These are phyloP conservation scores for Lachancea sp. DNA, from an alignment of 805 yeast species.

Conservation along the genomic window DNA sequence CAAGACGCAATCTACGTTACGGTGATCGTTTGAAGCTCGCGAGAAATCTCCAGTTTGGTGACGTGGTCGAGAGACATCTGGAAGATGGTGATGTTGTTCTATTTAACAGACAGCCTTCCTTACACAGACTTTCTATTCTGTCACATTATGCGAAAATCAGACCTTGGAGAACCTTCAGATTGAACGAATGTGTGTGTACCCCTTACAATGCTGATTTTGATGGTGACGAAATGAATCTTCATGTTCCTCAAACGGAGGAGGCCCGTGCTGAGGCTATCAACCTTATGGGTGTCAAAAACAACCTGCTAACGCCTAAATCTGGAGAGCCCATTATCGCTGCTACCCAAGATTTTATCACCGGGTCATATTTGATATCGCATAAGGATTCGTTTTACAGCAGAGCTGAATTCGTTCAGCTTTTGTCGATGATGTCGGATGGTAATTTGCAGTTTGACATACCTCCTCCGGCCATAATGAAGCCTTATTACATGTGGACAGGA, in stretches of 20 bases:
- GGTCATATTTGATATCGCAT: slow-evolving; percentile 84
- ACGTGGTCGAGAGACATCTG: slow-evolving; percentile 90
- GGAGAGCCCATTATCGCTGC: slow-evolving; percentile 99
- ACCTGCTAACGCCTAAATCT: slow-evolving; percentile 88
- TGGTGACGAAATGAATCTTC: slow-evolving; percentile 98
- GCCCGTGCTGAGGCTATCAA: slow-evolving; percentile 98
- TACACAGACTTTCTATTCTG: slow-evolving; percentile 88
- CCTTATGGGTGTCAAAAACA: slow-evolving; percentile 95
- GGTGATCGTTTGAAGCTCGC: slow-evolving; percentile 82
- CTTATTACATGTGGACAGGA: slow-evolving; percentile 91
- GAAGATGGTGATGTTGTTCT: slow-evolving; percentile 96
- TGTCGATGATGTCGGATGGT: slow-evolving; percentile 96
- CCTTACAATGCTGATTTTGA: slow-evolving; percentile 99
- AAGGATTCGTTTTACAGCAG: slow-evolving; percentile 92
- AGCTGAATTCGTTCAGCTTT: slow-evolving; percentile 71
- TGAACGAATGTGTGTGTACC: slow-evolving; percentile 98
- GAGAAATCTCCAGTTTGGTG: slow-evolving; percentile 72
- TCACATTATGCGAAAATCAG: slow-evolving; percentile 93
- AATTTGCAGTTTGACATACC: slow-evolving; percentile 83
- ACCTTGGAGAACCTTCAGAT: slow-evolving; percentile 96
- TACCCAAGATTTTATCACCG: slow-evolving; percentile 98
- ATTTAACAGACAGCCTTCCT: slow-evolving; percentile 95
- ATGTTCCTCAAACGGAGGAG: slow-evolving; percentile 98
- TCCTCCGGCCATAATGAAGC: slow-evolving; percentile 90
- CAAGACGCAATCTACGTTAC: slow-evolving; percentile 80